A percentile compares a stretch with the other conserved stretches of the same genome.
Evolutionary conservation across 2,329 filamentous ascomycete genomes (phyloP).

Genomic region (Colletotrichum spinosum): DNA sequence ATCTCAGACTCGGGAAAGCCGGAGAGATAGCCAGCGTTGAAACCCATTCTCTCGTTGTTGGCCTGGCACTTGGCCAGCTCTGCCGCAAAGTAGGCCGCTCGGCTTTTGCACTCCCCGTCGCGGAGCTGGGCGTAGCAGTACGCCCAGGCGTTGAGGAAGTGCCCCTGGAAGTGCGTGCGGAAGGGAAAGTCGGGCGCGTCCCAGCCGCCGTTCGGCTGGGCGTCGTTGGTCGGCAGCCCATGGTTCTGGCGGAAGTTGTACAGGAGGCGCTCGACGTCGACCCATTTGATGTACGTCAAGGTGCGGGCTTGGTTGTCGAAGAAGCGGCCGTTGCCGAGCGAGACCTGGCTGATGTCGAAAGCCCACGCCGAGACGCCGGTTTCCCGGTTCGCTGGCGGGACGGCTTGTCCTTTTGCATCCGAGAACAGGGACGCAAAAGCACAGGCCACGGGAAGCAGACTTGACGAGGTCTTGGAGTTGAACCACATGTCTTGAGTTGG

Average conservation of each 20-base stretch:
- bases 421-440: background rate
- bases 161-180: conserved; percentile 62
- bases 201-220: conserved; percentile 61
- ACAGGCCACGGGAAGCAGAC: background rate
- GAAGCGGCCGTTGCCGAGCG: conserved; percentile 52
- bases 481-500: conserved; percentile 15
- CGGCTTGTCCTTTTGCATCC: conserved; percentile 38
- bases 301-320: conserved; percentile 60
- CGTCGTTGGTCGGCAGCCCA: conserved; percentile 58
- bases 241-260: conserved; percentile 62
- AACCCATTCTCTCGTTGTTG: conserved; percentile 59
- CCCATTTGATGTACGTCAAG: conserved; percentile 56
- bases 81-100: conserved; percentile 58
- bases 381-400: conserved; percentile 43
- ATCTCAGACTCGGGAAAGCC: conserved; percentile 66
- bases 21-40: conserved; percentile 58
- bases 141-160: conserved; percentile 62
- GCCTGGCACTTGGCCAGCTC: conserved; percentile 63
- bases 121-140: conserved; percentile 58
- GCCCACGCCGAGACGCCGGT: conserved; percentile 48
- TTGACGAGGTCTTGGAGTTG: background rate
- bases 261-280: conserved; percentile 58
- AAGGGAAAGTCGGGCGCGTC: conserved; percentile 66
- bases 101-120: conserved; percentile 56
- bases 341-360: conserved; percentile 54